These are phyloP conservation scores for Hylodesmum podocarpum DNA, from an alignment of 306 rosid genomes.

Conservation along the genomic window DNA sequence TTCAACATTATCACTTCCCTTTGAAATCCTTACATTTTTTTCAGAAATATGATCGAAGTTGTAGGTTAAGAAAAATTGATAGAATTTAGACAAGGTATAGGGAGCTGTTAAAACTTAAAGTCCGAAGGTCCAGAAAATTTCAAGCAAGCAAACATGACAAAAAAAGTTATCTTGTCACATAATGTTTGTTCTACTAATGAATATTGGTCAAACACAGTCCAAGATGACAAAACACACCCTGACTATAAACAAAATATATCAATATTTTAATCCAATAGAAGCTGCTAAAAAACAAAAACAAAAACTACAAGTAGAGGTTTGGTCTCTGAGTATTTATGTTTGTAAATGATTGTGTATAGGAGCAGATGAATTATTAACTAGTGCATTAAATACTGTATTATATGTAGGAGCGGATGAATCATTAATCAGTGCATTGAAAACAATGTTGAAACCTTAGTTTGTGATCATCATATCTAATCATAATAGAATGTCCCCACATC, in stretches of 20 bases:
- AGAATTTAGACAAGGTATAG: neutral
- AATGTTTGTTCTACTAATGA: neutral
- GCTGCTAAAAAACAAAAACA: neutral
- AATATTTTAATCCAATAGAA: neutral
- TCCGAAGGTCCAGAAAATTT: neutral
- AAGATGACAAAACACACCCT: neutral
- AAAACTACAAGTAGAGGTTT: neutral
- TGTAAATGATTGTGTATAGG: neutral
- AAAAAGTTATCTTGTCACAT: neutral
- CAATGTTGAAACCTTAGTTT: neutral
- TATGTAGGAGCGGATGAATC: neutral
- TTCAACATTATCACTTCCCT: neutral
- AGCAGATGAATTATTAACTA: neutral
- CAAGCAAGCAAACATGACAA: neutral
- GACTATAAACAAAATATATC: neutral
- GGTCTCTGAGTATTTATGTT: neutral
- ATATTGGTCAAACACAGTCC: neutral
- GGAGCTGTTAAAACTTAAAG: neutral
- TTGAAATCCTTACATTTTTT: neutral
- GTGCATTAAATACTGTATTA: neutral
- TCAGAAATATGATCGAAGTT: neutral
- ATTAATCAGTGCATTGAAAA: neutral
- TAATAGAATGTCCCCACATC: neutral
- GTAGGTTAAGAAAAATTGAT: neutral
- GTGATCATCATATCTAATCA: slow-evolving; percentile 2